Base-by-base conservation (phyloP, 495 filamentous ascomycete species). In the Cenococcum geophilum region DNA sequence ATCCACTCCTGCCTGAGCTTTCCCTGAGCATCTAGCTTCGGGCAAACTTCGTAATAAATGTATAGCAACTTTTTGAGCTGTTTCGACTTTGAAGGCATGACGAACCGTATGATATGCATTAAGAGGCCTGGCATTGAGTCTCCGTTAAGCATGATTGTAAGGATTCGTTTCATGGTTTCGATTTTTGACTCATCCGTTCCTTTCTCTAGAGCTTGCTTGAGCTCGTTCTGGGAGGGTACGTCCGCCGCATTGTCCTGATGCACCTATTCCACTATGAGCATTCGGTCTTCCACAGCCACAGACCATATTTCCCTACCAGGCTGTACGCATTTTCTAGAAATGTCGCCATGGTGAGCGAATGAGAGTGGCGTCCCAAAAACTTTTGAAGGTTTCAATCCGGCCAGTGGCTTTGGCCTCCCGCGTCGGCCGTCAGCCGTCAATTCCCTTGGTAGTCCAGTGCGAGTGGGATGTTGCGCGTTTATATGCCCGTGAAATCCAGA, bases 1-100 rank as follows among this genome's bases (percentile, higher is more conserved):
- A 99, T 97, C 88, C 95, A 96, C 81, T 99, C 95, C 76, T 97
- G 93, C 82, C 96, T 95, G 57, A 97, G 77, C 80, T 97, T 97
- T 69, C 95, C 95, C 64, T 77, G 84, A 23, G 85, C 78, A 74
- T 97, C 95, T 45, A 86, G 86, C 74, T 99, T 99, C 25, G 95
- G 95, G 74, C 93, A 97, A 69, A 97, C 92, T 76, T 99, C 95
- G 75, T 97, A 96, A 78, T 97, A 99, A 75, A 97, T 92, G 76
- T 99, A 99, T 16, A 99, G 82, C 45, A 99, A 78, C 77, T 97
- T 97, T 82, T 99, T 99, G 68, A 99, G 78, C n/a, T 85, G 78
- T 76, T 97, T 97, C 76, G 86, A 89, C 78, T 89, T 96, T 59
- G 90, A 92, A 1, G 95, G 95, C 95, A 97, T 97, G 65, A 99